Percentiles rank a stretch among this genome's conserved stretches.
Evolutionary conservation across 306 rosid species (phyloP).

Genomic region (Vigna unguiculata): DNA sequence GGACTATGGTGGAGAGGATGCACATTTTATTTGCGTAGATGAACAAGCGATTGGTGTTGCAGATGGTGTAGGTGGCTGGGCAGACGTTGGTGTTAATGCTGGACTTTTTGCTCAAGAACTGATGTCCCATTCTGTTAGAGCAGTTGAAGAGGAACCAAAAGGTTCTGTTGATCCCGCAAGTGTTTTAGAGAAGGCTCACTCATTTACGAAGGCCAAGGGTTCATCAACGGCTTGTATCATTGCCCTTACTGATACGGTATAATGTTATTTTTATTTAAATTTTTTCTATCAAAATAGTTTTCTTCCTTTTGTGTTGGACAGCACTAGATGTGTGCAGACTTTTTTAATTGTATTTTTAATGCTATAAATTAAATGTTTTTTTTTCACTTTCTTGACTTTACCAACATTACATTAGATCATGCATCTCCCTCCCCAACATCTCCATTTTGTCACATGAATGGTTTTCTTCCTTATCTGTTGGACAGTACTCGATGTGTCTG

Average conservation of each 20-base stretch:
- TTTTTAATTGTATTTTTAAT: background rate
- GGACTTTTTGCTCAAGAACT: slow-evolving; percentile 83
- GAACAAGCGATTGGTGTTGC: slow-evolving; percentile 88
- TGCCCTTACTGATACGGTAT: slow-evolving; percentile 75
- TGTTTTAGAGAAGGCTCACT: slow-evolving; percentile 90
- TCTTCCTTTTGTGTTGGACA: too few species aligned
- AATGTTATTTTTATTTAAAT: slow-evolving; percentile 2
- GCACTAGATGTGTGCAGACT: background rate
- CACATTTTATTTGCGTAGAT: slow-evolving; percentile 83
- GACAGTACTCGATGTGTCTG: too few species aligned
- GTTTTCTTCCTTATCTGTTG: too few species aligned
- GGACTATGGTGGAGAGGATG: slow-evolving; percentile 92
- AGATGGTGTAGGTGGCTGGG: slow-evolving; percentile 99
- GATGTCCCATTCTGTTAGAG: slow-evolving; percentile 69
- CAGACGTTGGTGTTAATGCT: slow-evolving; percentile 87
- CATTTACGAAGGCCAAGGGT: slow-evolving; percentile 69
- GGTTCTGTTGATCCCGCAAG: slow-evolving; percentile 68
- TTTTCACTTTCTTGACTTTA: background rate
- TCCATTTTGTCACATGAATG: too few species aligned
- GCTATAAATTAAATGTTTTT: background rate
- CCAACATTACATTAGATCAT: background rate
- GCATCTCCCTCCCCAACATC: background rate
- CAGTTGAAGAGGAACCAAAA: slow-evolving; percentile 73
- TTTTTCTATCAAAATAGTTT: slow-evolving; percentile 18
- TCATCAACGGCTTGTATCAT: slow-evolving; percentile 94